Conservation (phyloP, 257 asterid species). For the Solanum corneliomulleri region DNA sequence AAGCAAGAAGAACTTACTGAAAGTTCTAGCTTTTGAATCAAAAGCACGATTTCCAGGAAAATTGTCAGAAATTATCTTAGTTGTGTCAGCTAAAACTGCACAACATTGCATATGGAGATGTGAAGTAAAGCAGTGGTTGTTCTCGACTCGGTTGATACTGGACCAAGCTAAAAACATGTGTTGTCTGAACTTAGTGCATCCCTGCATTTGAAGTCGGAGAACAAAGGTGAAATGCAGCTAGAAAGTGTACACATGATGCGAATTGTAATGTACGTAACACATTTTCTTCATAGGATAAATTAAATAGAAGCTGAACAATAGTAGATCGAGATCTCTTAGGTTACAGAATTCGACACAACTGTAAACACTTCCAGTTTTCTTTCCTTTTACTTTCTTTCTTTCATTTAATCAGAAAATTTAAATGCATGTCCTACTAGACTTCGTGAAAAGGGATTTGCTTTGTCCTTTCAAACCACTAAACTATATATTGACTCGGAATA, state of each 20-base stretch:
- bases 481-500: background rate
- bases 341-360: background rate
- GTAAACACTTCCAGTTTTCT: background rate
- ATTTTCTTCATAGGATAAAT: background rate
- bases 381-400: background rate
- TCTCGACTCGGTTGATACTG: background rate
- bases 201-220: background rate
- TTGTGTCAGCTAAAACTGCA: background rate
- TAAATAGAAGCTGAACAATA: background rate
- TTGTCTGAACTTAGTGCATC: background rate
- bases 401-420: background rate
- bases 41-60: background rate
- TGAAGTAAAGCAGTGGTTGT: background rate
- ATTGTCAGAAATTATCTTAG: background rate
- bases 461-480: background rate
- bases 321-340: background rate
- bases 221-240: background rate
- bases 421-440: background rate
- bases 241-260: background rate
- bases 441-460: background rate
- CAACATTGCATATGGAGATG: background rate
- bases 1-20: background rate
- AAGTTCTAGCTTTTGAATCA: background rate
- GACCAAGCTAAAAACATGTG: background rate
- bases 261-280: background rate